A percentile compares a stretch with the other conserved stretches of the same genome.
These are phyloP conservation scores for Pythium inflatum DNA, from an alignment of 352 stramenopile species.

Conservation along the genomic window DNA sequence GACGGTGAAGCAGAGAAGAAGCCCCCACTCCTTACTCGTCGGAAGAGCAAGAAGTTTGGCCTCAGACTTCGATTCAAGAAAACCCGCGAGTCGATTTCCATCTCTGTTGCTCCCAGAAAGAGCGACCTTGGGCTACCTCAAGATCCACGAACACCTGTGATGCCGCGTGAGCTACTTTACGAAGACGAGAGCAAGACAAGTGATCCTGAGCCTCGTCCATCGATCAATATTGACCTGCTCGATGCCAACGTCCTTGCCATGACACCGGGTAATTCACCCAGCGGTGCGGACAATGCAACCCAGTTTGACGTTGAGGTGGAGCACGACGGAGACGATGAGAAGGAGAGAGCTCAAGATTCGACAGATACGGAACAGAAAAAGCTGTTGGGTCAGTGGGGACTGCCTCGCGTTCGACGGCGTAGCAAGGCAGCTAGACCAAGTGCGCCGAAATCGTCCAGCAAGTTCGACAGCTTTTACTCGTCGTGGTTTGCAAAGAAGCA, in stretches of 20 bases:
- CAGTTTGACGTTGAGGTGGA: slow-evolving; percentile 33
- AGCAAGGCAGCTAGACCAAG: slow-evolving; percentile 48
- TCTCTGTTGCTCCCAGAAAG: background rate
- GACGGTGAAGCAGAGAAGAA: slow-evolving; percentile 14
- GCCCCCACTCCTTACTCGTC: slow-evolving; percentile 1
- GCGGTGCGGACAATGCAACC: background rate
- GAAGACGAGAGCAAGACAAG: slow-evolving; percentile 33
- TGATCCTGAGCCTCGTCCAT: background rate
- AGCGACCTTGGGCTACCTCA: no score
- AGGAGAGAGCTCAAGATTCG: slow-evolving; percentile 23
- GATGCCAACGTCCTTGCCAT: slow-evolving; percentile 22
- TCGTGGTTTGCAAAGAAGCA: slow-evolving; percentile 75
- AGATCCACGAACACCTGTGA: background rate
- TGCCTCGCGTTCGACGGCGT: slow-evolving; percentile 48
- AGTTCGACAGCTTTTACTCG: slow-evolving; percentile 78
- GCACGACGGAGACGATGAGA: slow-evolving; percentile 32
- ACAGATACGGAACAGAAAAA: slow-evolving; percentile 50
- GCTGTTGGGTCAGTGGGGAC: slow-evolving; percentile 75
- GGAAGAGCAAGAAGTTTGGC: slow-evolving; percentile 21
- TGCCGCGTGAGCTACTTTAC: slow-evolving; percentile 35
- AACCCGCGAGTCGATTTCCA: background rate
- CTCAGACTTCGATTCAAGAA: slow-evolving; percentile 36
- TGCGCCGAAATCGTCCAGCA: slow-evolving; percentile 44
- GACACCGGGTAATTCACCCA: slow-evolving; percentile 13
- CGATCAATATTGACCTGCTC: slow-evolving; percentile 9